Evolutionary conservation across 345 rosid genomes (phyloP), one percentile per base, ranked within the genome.

Genomic region (Hypericum androsaemum): DNA sequence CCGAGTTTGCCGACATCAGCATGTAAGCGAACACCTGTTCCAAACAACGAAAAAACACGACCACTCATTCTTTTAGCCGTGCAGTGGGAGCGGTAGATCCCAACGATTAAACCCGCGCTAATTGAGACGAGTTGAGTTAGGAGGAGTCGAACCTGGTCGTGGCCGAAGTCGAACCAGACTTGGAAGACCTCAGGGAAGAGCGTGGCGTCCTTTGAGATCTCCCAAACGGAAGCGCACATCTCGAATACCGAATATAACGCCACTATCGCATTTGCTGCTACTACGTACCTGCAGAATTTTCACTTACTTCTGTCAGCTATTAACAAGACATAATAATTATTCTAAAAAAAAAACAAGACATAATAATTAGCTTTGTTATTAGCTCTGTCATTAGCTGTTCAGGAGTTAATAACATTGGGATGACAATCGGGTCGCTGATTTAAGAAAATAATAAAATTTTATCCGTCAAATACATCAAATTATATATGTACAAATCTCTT

Each of bases 111-210:
- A 15, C 37, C 0, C 41, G 32, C 7, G 7, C 7, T 2, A 5
- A 17, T 16, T 36, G 13, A 12, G 9, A 43, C 38, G 12, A 3
- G 7, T 9, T 8, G 37, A 37, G 44, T 5, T 6, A 13, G 9
- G 7, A 5, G 41, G 7, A 28, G 44, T 7, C 10, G 8, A 12
- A 88, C 97, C 98, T 90, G 98, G 64, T 90, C 98, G 58, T 90
- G 98, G n/a, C 96, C 82, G 66, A 87, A 90, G 52, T 90, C 98
- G 92, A 90, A 90, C 98, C 96, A 90, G 53, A 90, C 88, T 46
- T 90, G 98, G 14, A 84, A 50, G 38, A 78, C 57, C 70, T 90
- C 94, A 10, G 98, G 98, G 72, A 86, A 76, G 57, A 90, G 52
- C 0, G 98, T 87, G 28, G 74, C 72, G 52, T 72, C 84, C 54